These are phyloP conservation scores for Rostrohypoxylon terebratum DNA, from an alignment of 495 filamentous ascomycete species.

Conservation along the genomic window DNA sequence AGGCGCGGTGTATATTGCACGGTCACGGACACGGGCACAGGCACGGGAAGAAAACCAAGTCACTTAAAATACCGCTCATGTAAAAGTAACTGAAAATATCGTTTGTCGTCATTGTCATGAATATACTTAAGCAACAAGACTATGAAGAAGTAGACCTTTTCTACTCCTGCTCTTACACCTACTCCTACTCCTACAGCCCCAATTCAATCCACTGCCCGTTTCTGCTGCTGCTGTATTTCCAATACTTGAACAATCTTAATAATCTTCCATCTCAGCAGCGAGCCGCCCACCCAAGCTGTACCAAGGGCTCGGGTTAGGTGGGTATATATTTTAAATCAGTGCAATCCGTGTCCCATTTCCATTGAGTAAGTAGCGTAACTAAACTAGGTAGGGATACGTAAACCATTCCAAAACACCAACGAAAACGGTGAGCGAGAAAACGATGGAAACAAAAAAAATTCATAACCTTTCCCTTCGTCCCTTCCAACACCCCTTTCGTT, in stretches of 20 bases:
- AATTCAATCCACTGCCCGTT: not conserved
- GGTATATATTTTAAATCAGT: not conserved
- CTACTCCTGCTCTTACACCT: not conserved
- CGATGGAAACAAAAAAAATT: slow-evolving; percentile 2
- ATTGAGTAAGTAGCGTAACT: slow-evolving; percentile 19
- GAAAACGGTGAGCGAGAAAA: slow-evolving; percentile 14
- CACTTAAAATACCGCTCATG: not conserved
- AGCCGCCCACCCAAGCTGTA: not conserved
- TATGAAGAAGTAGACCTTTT: slow-evolving; percentile 20
- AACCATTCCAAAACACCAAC: not conserved
- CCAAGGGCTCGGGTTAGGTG: not conserved
- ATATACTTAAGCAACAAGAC: slow-evolving; percentile 13
- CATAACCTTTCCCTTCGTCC: not conserved
- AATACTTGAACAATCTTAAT: slow-evolving; percentile 25
- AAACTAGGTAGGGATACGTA: not conserved
- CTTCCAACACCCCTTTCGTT: not conserved
- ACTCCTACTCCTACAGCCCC: slow-evolving; percentile 8
- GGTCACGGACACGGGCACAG: not conserved
- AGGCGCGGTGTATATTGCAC: not conserved
- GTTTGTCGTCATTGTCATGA: slow-evolving; percentile 24
- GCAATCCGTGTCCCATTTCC: slow-evolving; percentile 7
- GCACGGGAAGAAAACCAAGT: not conserved
- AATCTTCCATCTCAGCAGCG: slow-evolving; percentile 21
- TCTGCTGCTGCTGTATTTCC: slow-evolving; percentile 14
- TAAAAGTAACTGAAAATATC: not conserved